phyloP scores from a whole-genome alignment of 331 rosid species.

The Quercus lobata region DNA sequence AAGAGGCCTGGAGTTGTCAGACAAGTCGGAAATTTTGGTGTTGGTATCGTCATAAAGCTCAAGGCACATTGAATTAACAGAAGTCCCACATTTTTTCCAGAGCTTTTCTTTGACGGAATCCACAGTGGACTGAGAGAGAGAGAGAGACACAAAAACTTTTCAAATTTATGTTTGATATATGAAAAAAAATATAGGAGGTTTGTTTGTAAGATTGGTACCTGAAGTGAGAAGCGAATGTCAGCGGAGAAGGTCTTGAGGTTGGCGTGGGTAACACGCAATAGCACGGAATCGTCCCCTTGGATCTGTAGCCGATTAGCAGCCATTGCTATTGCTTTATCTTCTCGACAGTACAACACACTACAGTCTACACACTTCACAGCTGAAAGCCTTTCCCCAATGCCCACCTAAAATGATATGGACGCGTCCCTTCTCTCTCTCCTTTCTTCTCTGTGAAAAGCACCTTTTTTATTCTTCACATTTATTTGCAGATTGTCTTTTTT shows the following conservation, averaged over 20 bases:
- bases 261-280: conserved; percentile 60
- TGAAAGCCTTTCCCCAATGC: too few relatives aligned
- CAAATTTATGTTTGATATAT: not conserved
- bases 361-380: too few relatives aligned
- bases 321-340: too few relatives aligned
- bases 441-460: too few relatives aligned
- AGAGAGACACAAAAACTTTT: not conserved
- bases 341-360: too few relatives aligned
- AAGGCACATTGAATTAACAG: conserved; percentile 71
- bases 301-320: conserved; percentile 14
- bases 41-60: conserved; percentile 62
- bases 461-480: too few relatives aligned
- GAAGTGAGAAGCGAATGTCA: conserved; percentile 67
- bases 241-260: conserved; percentile 65
- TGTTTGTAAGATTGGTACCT: conserved; percentile 30
- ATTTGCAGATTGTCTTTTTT: too few relatives aligned
- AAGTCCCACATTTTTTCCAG: conserved; percentile 80
- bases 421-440: too few relatives aligned
- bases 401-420: too few relatives aligned
- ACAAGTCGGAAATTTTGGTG: conserved; percentile 59
- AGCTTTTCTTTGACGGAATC: conserved; percentile 82
- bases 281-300: conserved; percentile 59
- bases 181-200: not conserved
- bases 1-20: conserved; percentile 57
- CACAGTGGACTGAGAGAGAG: conserved; percentile 38